phyloP scores from a whole-genome alignment of 495 filamentous ascomycete species.

The Hypoxylon cercidicola region DNA sequence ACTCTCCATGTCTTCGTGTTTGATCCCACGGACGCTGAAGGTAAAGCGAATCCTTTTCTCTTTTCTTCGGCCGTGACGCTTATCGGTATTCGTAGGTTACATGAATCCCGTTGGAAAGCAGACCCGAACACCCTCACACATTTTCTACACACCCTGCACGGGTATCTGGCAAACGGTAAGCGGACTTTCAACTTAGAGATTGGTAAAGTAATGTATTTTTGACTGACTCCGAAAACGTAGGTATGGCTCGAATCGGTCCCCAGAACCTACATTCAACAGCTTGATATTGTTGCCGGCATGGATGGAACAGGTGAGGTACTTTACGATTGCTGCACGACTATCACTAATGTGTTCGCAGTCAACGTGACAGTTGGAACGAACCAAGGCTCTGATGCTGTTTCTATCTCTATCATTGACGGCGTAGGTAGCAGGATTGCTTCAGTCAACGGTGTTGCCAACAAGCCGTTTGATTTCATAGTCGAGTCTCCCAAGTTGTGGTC shows the following conservation, averaged over 20 bases:
- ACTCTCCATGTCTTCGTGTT: slow-evolving; percentile 71
- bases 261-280: slow-evolving; percentile 60
- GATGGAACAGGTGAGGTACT: slow-evolving; percentile 63
- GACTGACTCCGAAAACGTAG: slow-evolving; percentile 13
- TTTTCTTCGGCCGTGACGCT: not conserved
- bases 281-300: slow-evolving; percentile 68
- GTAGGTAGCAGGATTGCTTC: slow-evolving; percentile 47
- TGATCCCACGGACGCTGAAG: slow-evolving; percentile 69
- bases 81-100: slow-evolving; percentile 32
- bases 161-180: slow-evolving; percentile 73
- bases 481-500: slow-evolving; percentile 66
- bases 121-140: slow-evolving; percentile 65
- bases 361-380: slow-evolving; percentile 60
- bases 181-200: not conserved
- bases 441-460: slow-evolving; percentile 51
- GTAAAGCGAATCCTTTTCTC: slow-evolving; percentile 19
- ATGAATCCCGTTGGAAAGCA: slow-evolving; percentile 75
- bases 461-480: slow-evolving; percentile 63
- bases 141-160: slow-evolving; percentile 75
- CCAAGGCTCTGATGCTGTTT: slow-evolving; percentile 47
- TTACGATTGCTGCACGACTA: not conserved
- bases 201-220: too few relatives aligned
- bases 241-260: slow-evolving; percentile 73
- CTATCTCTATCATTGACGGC: slow-evolving; percentile 55
- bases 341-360: slow-evolving; percentile 49